A percentile compares a stretch with the other conserved stretches of the same genome.
phyloP scores from a whole-genome alignment of 352 stramenopile genomes.

The Globisporangium spinosum region DNA sequence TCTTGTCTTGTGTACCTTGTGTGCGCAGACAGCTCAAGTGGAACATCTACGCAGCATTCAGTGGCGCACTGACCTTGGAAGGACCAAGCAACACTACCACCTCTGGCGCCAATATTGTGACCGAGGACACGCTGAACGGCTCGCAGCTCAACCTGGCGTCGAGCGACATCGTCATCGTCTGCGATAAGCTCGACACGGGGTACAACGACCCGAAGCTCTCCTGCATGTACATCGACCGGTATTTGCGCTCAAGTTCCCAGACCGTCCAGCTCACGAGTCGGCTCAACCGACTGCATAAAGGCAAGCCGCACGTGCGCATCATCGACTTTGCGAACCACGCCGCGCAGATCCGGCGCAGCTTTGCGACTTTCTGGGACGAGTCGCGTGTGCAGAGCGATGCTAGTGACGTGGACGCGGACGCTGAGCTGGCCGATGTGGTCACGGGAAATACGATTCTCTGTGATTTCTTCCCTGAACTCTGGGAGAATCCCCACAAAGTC shows the following conservation, averaged over 20 bases:
- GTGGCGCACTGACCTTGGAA: constrained; percentile 35
- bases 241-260: constrained; percentile 55
- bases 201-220: constrained; percentile 76
- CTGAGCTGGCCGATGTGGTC: constrained; percentile 29
- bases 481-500: background rate
- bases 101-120: constrained; percentile 29
- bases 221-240: constrained; percentile 84
- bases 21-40: constrained; percentile 36
- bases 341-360: constrained; percentile 55
- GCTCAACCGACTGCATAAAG: constrained; percentile 65
- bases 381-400: constrained; percentile 22
- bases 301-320: constrained; percentile 46
- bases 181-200: constrained; percentile 83
- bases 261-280: constrained; percentile 81
- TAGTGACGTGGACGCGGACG: constrained; percentile 25
- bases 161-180: constrained; percentile 79
- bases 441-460: constrained; percentile 42
- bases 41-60: constrained; percentile 74
- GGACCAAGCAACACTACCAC: constrained; percentile 5
- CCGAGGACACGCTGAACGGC: constrained; percentile 66
- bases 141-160: constrained; percentile 41
- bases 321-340: constrained; percentile 76
- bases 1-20: background rate
- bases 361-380: constrained; percentile 49
- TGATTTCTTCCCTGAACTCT: constrained; percentile 38